These are phyloP conservation scores for Blakeslea trispora DNA, from an alignment of 371 early-diverging fungal species.

Conservation along the genomic window DNA sequence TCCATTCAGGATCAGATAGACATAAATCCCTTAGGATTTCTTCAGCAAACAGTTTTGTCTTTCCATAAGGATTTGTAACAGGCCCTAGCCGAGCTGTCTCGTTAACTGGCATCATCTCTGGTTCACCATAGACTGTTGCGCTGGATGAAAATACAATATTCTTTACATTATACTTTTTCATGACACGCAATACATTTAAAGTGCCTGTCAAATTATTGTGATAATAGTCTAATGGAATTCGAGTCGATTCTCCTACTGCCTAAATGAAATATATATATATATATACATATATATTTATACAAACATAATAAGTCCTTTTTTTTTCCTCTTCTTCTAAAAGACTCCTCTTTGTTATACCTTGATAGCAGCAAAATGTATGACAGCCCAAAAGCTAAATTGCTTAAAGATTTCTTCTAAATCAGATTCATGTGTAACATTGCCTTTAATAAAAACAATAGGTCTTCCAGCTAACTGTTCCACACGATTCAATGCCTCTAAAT, in stretches of 20 bases:
- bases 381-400: constrained; percentile 69
- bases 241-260: constrained; percentile 85
- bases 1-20: constrained; percentile 59
- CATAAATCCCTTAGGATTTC: constrained; percentile 73
- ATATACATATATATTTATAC: too few species aligned
- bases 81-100: constrained; percentile 66
- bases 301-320: too few species aligned
- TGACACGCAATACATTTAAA: constrained; percentile 67
- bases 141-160: constrained; percentile 88
- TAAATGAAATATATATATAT: constrained; percentile 13
- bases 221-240: constrained; percentile 86
- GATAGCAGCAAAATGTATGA: constrained; percentile 90
- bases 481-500: constrained; percentile 51
- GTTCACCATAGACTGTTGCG: constrained; percentile 81
- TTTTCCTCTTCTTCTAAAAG: too few species aligned
- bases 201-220: constrained; percentile 86
- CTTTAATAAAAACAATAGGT: constrained; percentile 44
- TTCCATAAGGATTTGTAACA: constrained; percentile 86
- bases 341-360: constrained; percentile 53
- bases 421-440: constrained; percentile 43
- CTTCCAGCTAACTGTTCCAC: constrained; percentile 46
- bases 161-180: constrained; percentile 65
- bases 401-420: constrained; percentile 66
- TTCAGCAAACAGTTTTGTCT: constrained; percentile 84
- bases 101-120: constrained; percentile 55